Evolutionary conservation across 2,329 filamentous ascomycete species (phyloP).

Genomic region (Allantophomopsis lycopodina): DNA sequence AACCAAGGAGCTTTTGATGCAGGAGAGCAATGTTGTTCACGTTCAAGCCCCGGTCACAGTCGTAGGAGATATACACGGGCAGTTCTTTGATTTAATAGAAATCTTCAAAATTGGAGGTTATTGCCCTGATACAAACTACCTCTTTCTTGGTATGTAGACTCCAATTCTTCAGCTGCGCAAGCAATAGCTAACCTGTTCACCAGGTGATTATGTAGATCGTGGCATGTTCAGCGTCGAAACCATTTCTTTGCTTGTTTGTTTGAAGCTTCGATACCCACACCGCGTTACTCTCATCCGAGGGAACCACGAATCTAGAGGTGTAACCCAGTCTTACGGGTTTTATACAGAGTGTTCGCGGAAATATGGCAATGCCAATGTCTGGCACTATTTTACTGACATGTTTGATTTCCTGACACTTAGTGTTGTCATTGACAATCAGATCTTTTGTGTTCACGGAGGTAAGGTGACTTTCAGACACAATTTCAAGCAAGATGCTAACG

Average conservation of each 20-base stretch:
- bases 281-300: conserved; percentile 93
- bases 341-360: conserved; percentile 97
- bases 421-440: conserved; percentile 97
- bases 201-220: conserved; percentile 94
- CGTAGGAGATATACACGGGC: conserved; percentile 95
- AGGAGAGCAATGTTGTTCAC: conserved; percentile 98
- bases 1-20: conserved; percentile 97
- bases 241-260: conserved; percentile 90
- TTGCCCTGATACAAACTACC: conserved; percentile 95
- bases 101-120: conserved; percentile 97
- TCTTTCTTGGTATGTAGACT: conserved; percentile 66
- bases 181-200: conserved; percentile 3
- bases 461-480: conserved; percentile 17
- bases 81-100: conserved; percentile 98
- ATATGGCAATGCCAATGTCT: conserved; percentile 96
- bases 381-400: conserved; percentile 99
- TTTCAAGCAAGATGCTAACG: neutral
- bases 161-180: neutral
- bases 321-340: conserved; percentile 97
- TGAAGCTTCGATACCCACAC: conserved; percentile 92
- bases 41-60: conserved; percentile 92
- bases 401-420: conserved; percentile 96
- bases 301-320: conserved; percentile 94
- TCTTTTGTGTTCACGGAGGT: conserved; percentile 96
- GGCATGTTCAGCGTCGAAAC: conserved; percentile 98